Conservation (phyloP, 2,329 filamentous ascomycete species). For the Neurospora sp. region DNA sequence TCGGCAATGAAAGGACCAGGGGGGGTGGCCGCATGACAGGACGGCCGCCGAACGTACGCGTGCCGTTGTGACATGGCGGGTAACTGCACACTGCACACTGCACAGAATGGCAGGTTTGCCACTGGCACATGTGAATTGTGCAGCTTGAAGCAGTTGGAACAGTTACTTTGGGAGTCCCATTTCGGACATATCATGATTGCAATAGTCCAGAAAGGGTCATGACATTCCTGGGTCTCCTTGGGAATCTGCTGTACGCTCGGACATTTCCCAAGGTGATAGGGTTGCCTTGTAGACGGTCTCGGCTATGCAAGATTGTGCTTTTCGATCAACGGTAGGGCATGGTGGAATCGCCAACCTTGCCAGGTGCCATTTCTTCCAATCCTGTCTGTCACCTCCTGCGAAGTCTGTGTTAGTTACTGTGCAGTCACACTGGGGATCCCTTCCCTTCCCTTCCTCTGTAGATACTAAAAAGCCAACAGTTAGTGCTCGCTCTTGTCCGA, state of each 20-base stretch:
- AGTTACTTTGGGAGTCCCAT: not conserved
- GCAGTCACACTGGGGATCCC: not conserved
- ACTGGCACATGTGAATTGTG: not conserved
- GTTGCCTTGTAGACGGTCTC: not conserved
- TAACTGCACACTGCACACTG: not conserved
- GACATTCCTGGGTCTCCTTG: not conserved
- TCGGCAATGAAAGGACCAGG: not conserved
- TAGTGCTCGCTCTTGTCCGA: not conserved
- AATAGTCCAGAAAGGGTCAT: not conserved
- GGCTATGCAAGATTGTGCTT: not conserved
- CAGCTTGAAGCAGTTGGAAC: not conserved
- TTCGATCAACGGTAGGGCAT: not conserved
- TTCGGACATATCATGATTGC: not conserved
- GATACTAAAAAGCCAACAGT: not conserved
- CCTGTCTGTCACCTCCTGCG: not conserved
- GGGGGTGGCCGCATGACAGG: not conserved
- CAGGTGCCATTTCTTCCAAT: not conserved
- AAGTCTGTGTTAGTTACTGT: not conserved
- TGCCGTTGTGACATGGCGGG: not conserved
- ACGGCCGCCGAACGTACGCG: not conserved
- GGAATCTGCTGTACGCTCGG: not conserved
- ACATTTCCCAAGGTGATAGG: not conserved
- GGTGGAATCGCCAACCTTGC: not conserved
- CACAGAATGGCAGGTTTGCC: not conserved
- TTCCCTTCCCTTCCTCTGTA: not conserved